Evolutionary conservation across 805 yeast species (phyloP), one percentile per base, ranked within the genome.

Genomic region (Isabelozyma gotoi): DNA sequence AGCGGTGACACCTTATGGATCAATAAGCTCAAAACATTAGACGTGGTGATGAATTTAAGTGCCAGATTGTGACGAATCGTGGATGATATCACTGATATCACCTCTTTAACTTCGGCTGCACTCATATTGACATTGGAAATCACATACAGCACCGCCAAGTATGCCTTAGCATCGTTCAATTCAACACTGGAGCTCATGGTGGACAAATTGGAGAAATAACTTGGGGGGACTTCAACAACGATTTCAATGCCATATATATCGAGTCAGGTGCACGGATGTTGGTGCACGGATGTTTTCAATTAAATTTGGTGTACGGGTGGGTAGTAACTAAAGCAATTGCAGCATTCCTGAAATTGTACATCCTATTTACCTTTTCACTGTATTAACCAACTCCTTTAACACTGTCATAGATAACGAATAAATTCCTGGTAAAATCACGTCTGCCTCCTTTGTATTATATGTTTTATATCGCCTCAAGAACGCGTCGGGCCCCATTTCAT

Each of bases 1-100:
- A 32, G 14, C 12, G 53, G 53, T 12, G 40, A 48, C 5, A 50
- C 33, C 31, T 48, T 48, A 4, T 43, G 21, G 6, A 50, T 14
- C 18, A 47, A 19, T n/a, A 46, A 39, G 10, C 36, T 39, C 16
- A 48, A 38, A 2, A 50, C 16, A 24, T 50, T 49, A 10, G 19
- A 8, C 3, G 16, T 32, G 7, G 42, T 41, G 7, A 46, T 43
- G 33, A 17, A 48, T 14, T 40, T 27, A 4, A 35, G 24, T 17
- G 24, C 37, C 40, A 17, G 35, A 15, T 34, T 6, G 18, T 17
- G 5, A 33, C 39, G 20, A 17, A 8, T n/a, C 27, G 19, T 5
- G 17, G 20, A 33, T n/a, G 24, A 7, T 12, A 36, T 12, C 21
- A 17, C 29, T n/a, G 29, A 24, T 1, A 24, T 24, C 29, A 24